Evolutionary conservation across 257 asterid genomes (phyloP), one percentile per base, ranked within the genome.

Genomic region (Nicotiana benthamiana): DNA sequence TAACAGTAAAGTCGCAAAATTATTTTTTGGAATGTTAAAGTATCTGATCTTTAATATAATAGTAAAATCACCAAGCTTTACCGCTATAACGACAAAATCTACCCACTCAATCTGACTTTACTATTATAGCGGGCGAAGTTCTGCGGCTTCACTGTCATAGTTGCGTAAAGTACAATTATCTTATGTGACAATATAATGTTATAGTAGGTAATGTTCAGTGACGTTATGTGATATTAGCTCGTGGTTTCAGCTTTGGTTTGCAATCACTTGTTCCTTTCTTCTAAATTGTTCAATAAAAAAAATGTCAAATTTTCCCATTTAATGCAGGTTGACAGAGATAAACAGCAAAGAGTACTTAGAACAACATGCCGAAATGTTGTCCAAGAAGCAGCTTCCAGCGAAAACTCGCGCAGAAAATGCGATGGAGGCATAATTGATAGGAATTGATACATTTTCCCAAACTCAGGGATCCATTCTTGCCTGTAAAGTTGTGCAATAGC

Each of bases 281-380:
- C 9, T 2, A 4, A 74, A 24, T 15, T 3, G 61, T 74, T 24
- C 40, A 48, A 26, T 74, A 74, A 48, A n/a, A n/a, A n/a, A n/a
- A 34, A 36, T 34, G 56, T 62, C 34, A 24, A 62, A 51, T 13
- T 17, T 27, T 24, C 20, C 24, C 53, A 74, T 12, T 27, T 13
- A 34, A 27, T 77, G 80, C 84, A 88, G 91, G 85, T 76, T 83
- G 81, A 83, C 86, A 20, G 89, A 94, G 87, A 92, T 92, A 93
- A 94, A 94, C 30, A 92, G 98, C 91, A 84, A 77, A 75, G 94
- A 92, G 87, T 94, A 92, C 84, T 83, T 92, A 82, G 96, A 91
- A 81, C 97, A 90, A 32, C 98, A 90, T 26, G 89, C 94, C 0
- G 93, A 86, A 79, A 83, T 81, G 70, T 77, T 86, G 72, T 83